These are phyloP conservation scores for Mucor lusitanicus DNA, from an alignment of 371 early-diverging fungal genomes.

Conservation along the genomic window DNA sequence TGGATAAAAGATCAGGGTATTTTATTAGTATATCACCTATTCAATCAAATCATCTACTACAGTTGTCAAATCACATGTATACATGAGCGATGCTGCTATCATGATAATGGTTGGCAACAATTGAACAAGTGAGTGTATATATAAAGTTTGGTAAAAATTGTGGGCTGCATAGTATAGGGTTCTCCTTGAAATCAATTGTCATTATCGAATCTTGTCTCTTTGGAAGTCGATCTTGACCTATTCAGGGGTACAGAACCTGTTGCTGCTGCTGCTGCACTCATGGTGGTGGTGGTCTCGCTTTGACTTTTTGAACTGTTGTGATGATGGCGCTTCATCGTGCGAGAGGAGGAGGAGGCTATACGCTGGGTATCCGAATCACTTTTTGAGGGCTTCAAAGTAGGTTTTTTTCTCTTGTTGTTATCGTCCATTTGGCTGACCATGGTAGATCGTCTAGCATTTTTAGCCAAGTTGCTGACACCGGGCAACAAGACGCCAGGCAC, in stretches of 20 bases:
- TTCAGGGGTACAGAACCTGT: background rate
- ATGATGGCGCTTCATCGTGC: background rate
- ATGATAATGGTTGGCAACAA: no score
- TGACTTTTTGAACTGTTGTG: background rate
- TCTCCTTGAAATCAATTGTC: background rate
- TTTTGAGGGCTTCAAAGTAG: conserved; percentile 10
- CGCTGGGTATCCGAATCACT: conserved; percentile 17
- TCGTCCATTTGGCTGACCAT: background rate
- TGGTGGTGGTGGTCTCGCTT: background rate
- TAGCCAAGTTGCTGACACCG: conserved; percentile 17
- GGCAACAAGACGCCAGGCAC: conserved; percentile 19
- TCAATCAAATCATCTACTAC: background rate
- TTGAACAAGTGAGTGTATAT: no score
- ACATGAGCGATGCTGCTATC: background rate
- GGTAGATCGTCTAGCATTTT: conserved; percentile 3
- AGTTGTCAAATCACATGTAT: background rate
- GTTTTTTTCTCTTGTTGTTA: background rate
- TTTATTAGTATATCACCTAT: background rate
- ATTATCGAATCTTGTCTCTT: conserved; percentile 2
- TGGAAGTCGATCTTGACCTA: conserved; percentile 9
- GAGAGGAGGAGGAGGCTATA: background rate
- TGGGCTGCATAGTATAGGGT: background rate
- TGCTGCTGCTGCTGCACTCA: no score
- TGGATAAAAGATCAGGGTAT: background rate
- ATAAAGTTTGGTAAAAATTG: background rate